A percentile compares a stretch with the other conserved stretches of the same genome.
Conservation (phyloP, 1,284 basidiomycete species). For the Rhodotorula glutinis region DNA sequence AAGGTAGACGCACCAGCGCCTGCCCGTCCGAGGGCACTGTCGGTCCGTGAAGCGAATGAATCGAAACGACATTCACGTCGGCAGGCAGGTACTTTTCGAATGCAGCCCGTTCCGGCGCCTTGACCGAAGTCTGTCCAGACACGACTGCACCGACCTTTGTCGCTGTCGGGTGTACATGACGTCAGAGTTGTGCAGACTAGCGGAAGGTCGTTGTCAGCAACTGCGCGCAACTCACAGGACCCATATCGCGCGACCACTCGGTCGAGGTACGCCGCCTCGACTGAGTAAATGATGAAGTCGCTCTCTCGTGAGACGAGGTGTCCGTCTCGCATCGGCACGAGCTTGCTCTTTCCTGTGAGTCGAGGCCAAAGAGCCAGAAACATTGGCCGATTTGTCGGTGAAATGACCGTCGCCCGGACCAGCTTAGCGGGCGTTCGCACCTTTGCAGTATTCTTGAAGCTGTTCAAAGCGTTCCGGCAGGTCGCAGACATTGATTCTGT, state of each 20-base stretch:
- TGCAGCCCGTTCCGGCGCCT: slow-evolving; percentile 85
- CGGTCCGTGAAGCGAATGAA: slow-evolving; percentile 93
- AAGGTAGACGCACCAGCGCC: slow-evolving; percentile 64
- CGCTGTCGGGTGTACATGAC: slow-evolving; percentile 53
- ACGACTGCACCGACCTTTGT: slow-evolving; percentile 91
- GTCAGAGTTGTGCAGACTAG: too few relatives aligned
- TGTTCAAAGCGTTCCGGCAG: slow-evolving; percentile 69
- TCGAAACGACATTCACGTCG: slow-evolving; percentile 85
- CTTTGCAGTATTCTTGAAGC: slow-evolving; percentile 62
- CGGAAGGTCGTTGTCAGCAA: too few relatives aligned
- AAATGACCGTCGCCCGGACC: too few relatives aligned
- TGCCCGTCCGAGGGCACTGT: slow-evolving; percentile 87
- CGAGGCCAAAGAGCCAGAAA: background rate
- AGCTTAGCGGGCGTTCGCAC: slow-evolving; percentile 49
- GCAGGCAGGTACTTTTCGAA: slow-evolving; percentile 84
- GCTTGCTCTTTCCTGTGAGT: slow-evolving; percentile 48
- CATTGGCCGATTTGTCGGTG: background rate
- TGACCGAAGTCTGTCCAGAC: slow-evolving; percentile 93
- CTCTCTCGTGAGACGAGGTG: slow-evolving; percentile 77
- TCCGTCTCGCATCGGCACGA: slow-evolving; percentile 71
- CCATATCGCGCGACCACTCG: slow-evolving; percentile 82
- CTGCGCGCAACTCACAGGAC: slow-evolving; percentile 64
- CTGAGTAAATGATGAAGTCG: slow-evolving; percentile 88
- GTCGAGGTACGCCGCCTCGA: slow-evolving; percentile 87
- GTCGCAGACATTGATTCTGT: slow-evolving; percentile 89